A percentile compares a stretch with the other conserved stretches of the same genome.
Conservation (phyloP, 306 rosid species). For the Sophora flavescens region DNA sequence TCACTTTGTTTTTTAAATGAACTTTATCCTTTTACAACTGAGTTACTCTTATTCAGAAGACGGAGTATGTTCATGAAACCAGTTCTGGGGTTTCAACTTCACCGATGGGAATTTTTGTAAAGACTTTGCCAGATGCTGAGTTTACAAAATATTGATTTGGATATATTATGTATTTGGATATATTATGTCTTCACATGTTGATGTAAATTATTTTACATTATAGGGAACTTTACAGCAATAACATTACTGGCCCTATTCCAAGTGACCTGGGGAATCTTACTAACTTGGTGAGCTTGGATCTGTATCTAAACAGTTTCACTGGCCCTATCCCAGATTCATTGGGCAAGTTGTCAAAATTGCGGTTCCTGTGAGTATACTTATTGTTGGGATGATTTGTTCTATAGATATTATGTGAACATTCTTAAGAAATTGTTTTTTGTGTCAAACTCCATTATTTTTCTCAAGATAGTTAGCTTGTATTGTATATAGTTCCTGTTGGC, state of each 20-base stretch:
- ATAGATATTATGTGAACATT: neutral
- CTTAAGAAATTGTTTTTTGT: neutral
- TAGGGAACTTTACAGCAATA: conserved; percentile 98
- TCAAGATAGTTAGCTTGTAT: conserved; percentile 8
- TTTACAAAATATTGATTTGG: conserved; percentile 10
- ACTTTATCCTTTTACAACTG: neutral
- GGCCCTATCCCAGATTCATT: conserved; percentile 94
- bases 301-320: conserved; percentile 79
- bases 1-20: neutral
- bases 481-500: conserved; percentile 24
- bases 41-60: neutral
- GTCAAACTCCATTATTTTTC: conserved; percentile 10
- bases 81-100: neutral
- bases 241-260: conserved; percentile 91
- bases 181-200: neutral
- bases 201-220: conserved; percentile 26
- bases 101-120: neutral
- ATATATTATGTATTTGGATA: neutral
- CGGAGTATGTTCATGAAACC: conserved; percentile 17
- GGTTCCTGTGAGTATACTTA: conserved; percentile 87
- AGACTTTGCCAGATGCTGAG: neutral
- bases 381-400: conserved; percentile 23
- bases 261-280: conserved; percentile 97
- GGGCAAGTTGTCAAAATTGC: conserved; percentile 93
- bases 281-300: conserved; percentile 99